Percentiles rank a stretch among this genome's conserved stretches.
Evolutionary conservation across 2,329 filamentous ascomycete species (phyloP).

Genomic region (Whalleya microplaca): DNA sequence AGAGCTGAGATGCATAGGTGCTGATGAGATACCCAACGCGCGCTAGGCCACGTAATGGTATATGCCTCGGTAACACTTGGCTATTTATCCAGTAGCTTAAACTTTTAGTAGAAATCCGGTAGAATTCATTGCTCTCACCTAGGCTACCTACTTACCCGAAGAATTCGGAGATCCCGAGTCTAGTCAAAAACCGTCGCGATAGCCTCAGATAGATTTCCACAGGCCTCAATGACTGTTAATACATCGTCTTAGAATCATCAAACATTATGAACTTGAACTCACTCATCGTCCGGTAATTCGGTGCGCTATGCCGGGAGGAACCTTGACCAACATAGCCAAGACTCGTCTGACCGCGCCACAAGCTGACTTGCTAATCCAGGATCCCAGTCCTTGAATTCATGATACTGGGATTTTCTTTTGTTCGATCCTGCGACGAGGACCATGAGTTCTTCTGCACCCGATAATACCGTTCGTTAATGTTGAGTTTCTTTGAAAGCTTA

Average conservation of each 20-base stretch:
- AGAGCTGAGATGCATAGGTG: too few species aligned
- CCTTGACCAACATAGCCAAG: background rate
- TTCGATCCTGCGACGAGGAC: background rate
- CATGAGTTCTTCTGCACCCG: too few species aligned
- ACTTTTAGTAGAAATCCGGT: background rate
- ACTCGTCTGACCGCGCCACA: background rate
- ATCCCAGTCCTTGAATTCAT: background rate
- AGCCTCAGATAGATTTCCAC: slow-evolving; percentile 14
- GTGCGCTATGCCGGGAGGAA: slow-evolving; percentile 17
- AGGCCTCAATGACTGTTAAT: slow-evolving; percentile 3
- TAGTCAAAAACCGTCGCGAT: slow-evolving; percentile 11
- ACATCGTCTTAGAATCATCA: slow-evolving; percentile 15
- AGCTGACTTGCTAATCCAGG: background rate
- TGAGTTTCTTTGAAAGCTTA: background rate
- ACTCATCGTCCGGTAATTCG: slow-evolving; percentile 17
- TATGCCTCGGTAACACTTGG: too few species aligned
- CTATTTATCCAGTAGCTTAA: background rate
- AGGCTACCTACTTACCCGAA: background rate
- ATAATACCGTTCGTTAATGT: too few species aligned
- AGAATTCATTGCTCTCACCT: background rate
- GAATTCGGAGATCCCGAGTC: slow-evolving; percentile 14
- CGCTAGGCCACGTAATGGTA: too few species aligned
- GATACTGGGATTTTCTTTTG: background rate
- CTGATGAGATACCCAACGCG: too few species aligned
- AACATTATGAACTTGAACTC: slow-evolving; percentile 5